phyloP scores from a whole-genome alignment of 495 filamentous ascomycete species.

The Trichodelitschia bisporula region DNA sequence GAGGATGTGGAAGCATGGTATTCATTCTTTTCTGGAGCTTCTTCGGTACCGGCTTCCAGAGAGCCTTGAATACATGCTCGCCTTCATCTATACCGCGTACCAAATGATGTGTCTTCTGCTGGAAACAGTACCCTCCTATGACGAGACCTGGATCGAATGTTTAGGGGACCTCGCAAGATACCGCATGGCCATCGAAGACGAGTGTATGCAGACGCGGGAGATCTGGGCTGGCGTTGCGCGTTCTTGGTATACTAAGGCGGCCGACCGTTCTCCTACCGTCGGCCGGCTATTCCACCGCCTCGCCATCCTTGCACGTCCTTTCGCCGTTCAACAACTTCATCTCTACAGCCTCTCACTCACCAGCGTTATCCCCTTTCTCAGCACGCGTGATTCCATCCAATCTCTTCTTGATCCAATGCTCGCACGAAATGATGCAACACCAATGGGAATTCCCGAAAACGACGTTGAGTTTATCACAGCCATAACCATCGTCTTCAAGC shows the following conservation, averaged over 20 bases:
- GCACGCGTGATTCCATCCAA: conserved; percentile 40
- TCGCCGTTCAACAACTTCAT: conserved; percentile 48
- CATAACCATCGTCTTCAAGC: conserved; percentile 41
- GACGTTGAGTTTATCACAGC: conserved; percentile 33
- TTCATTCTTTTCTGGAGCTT: conserved; percentile 54
- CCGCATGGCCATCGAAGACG: conserved; percentile 58
- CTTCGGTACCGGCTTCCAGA: conserved; percentile 42
- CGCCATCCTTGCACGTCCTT: conserved; percentile 29
- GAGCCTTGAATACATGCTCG: conserved; percentile 54
- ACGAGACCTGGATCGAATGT: conserved; percentile 81
- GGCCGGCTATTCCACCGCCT: conserved; percentile 2
- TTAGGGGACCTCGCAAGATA: conserved; percentile 55
- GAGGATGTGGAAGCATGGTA: conserved; percentile 66
- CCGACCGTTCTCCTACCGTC: conserved; percentile 23
- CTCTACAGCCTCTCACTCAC: conserved; percentile 28
- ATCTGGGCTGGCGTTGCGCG: conserved; percentile 53
- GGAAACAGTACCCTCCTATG: conserved; percentile 50
- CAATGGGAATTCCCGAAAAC: conserved; percentile 14
- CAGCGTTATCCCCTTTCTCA: conserved; percentile 14
- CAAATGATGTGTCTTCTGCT: conserved; percentile 56
- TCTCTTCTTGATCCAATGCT: conserved; percentile 48
- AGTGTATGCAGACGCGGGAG: conserved; percentile 44
- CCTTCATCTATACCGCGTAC: conserved; percentile 62
- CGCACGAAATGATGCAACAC: too few relatives aligned
- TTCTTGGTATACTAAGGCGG: conserved; percentile 62